Conservation (phyloP, 805 yeast species). For the Starmerella vaccinii region DNA sequence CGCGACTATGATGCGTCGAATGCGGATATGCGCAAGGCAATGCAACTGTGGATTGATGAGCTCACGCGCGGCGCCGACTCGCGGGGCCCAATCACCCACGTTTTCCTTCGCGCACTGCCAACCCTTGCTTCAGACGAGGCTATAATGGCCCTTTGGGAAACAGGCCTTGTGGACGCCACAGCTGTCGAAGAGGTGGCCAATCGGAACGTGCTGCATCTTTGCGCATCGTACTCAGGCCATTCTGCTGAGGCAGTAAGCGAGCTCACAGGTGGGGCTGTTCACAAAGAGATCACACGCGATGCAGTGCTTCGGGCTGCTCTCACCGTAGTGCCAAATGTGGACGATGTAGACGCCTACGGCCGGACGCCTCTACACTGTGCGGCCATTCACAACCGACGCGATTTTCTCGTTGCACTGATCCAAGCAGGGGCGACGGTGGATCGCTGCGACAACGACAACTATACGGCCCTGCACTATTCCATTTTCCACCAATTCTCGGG, state of each 20-base stretch:
- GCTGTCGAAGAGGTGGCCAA: conserved; percentile 63
- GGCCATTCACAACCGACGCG: conserved; percentile 42
- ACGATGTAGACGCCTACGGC: conserved; percentile 39
- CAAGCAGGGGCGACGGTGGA: conserved; percentile 33
- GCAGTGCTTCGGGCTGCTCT: conserved; percentile 29
- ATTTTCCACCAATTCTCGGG: conserved; percentile 56
- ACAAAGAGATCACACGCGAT: conserved; percentile 21
- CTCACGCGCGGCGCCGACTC: conserved; percentile 36
- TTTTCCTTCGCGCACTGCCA: conserved; percentile 60
- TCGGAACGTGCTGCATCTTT: conserved; percentile 67
- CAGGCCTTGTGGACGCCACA: conserved; percentile 48
- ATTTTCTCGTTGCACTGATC: conserved; percentile 37
- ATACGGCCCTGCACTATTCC: conserved; percentile 74
- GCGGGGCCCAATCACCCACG: conserved; percentile 47
- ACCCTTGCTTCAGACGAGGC: conserved; percentile 56
- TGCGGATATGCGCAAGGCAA: conserved; percentile 28
- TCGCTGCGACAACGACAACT: conserved; percentile 35
- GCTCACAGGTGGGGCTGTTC: conserved; percentile 8
- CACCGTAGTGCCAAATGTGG: conserved; percentile 22
- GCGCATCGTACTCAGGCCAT: conserved; percentile 26
- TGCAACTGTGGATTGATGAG: conserved; percentile 39
- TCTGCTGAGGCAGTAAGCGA: conserved; percentile 10
- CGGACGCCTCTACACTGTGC: conserved; percentile 84
- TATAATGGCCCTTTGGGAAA: conserved; percentile 39
- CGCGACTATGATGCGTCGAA: conserved; percentile 28